A percentile compares a stretch with the other conserved stretches of the same genome.
phyloP scores from a whole-genome alignment of 306 rosid species.

The Pyrus communis region DNA sequence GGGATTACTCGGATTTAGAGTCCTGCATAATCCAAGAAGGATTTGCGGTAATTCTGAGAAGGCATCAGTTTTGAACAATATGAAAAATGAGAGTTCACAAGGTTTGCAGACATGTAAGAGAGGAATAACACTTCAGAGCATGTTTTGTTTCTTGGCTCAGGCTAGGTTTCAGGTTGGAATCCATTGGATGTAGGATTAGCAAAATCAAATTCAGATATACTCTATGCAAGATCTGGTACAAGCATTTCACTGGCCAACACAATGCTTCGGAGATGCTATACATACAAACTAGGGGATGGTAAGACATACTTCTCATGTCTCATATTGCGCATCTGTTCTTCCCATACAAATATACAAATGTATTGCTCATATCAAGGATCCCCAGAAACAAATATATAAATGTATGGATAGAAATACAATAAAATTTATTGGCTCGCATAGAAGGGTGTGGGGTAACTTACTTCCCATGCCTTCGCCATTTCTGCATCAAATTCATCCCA shows the following conservation, averaged over 20 bases:
- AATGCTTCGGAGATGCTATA: neutral
- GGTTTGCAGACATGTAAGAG: neutral
- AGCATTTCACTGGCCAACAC: neutral
- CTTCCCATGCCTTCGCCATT: slow-evolving; percentile 92
- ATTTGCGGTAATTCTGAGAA: neutral
- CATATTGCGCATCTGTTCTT: neutral
- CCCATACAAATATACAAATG: neutral
- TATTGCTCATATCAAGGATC: neutral
- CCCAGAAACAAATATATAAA: neutral
- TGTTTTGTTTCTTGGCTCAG: neutral
- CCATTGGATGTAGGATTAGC: neutral
- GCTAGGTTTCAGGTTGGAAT: neutral
- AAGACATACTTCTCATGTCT: neutral
- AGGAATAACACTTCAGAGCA: too few species aligned
- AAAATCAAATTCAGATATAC: neutral
- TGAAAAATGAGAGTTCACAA: neutral
- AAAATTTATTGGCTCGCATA: neutral
- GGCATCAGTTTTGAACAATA: neutral
- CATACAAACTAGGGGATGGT: neutral
- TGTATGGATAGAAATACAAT: neutral
- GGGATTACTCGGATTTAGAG: neutral
- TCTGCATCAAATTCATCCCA: slow-evolving; percentile 93
- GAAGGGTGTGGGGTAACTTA: slow-evolving; percentile 30
- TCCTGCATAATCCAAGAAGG: neutral
- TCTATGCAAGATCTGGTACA: neutral